Evolutionary conservation across 2,329 filamentous ascomycete genomes (phyloP).

Genomic region (Aspergillus alliaceus): DNA sequence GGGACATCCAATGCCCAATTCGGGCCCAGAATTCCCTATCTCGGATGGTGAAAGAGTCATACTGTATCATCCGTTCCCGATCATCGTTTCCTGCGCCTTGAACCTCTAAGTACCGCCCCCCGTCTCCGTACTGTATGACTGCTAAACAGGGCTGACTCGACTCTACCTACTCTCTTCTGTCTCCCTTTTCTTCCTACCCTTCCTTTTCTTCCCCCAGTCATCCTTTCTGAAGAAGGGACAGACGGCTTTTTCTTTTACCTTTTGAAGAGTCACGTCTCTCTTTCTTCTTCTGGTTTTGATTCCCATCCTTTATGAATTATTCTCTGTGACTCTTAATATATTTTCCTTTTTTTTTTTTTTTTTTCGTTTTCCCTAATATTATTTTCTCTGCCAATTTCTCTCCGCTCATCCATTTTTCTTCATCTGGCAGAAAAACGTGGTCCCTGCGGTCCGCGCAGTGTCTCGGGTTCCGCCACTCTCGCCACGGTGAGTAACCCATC

Average conservation of each 20-base stretch:
- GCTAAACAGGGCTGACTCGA: neutral
- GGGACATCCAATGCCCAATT: conserved; percentile 10
- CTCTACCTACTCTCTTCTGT: conserved; percentile 1
- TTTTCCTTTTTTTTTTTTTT: neutral
- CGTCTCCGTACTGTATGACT: conserved; percentile 6
- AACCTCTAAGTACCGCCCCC: conserved; percentile 4
- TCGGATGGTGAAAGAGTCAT: conserved; percentile 19
- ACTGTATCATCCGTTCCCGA: conserved; percentile 15
- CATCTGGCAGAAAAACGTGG: conserved; percentile 13
- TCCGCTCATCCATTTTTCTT: neutral
- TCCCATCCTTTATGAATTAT: neutral
- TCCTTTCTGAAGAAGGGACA: neutral
- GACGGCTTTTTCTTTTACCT: neutral
- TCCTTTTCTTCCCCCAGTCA: neutral
- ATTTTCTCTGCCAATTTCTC: too few relatives aligned
- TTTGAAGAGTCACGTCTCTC: neutral
- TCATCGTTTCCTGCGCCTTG: conserved; percentile 9
- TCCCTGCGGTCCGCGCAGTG: conserved; percentile 20
- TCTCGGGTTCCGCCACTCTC: conserved; percentile 18
- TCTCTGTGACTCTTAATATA: neutral
- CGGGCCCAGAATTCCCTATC: conserved; percentile 13
- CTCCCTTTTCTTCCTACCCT: neutral
- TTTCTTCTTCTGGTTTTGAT: neutral
- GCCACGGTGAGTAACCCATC: conserved; percentile 8
- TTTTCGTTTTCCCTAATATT: neutral